Evolutionary conservation across 2,329 filamentous ascomycete species (phyloP).

Genomic region (Purpureocillium lavendulum): DNA sequence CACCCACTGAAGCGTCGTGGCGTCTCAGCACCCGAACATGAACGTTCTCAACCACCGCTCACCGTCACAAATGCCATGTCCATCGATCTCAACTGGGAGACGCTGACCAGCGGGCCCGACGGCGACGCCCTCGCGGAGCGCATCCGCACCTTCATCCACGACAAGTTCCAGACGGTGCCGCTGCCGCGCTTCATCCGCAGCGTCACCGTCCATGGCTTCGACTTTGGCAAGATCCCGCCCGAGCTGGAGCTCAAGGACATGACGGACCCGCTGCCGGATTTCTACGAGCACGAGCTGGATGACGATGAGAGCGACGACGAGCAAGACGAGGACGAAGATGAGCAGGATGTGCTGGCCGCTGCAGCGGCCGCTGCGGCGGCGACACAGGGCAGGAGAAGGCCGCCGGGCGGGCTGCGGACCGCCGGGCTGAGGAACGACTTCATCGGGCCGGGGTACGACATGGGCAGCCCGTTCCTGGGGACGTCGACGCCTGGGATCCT

Average conservation of each 20-base stretch:
- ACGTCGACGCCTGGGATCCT: slow-evolving; percentile 55
- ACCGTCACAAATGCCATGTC: slow-evolving; percentile 55
- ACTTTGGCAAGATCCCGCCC: slow-evolving; percentile 78
- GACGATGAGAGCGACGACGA: slow-evolving; percentile 35
- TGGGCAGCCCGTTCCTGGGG: slow-evolving; percentile 49
- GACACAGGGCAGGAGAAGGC: slow-evolving; percentile 6
- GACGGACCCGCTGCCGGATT: slow-evolving; percentile 89
- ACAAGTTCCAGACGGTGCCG: slow-evolving; percentile 86
- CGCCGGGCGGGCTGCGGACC: slow-evolving; percentile 14
- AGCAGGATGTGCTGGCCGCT: slow-evolving; percentile 8
- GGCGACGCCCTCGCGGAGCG: slow-evolving; percentile 74
- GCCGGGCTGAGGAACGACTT: slow-evolving; percentile 24
- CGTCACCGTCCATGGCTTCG: slow-evolving; percentile 88
- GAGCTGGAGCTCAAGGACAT: slow-evolving; percentile 92
- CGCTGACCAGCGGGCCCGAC: slow-evolving; percentile 81
- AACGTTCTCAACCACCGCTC: too few relatives aligned
- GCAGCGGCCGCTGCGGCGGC: neutral
- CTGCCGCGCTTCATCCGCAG: slow-evolving; percentile 95
- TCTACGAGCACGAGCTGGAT: slow-evolving; percentile 76
- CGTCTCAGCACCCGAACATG: too few relatives aligned
- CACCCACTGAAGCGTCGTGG: too few relatives aligned
- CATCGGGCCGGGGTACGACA: slow-evolving; percentile 27
- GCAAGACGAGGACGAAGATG: slow-evolving; percentile 27
- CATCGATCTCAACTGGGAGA: slow-evolving; percentile 95
- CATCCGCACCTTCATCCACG: slow-evolving; percentile 89